Conservation (phyloP, 2,329 filamentous ascomycete genomes). For the Fusarium mexicanum region DNA sequence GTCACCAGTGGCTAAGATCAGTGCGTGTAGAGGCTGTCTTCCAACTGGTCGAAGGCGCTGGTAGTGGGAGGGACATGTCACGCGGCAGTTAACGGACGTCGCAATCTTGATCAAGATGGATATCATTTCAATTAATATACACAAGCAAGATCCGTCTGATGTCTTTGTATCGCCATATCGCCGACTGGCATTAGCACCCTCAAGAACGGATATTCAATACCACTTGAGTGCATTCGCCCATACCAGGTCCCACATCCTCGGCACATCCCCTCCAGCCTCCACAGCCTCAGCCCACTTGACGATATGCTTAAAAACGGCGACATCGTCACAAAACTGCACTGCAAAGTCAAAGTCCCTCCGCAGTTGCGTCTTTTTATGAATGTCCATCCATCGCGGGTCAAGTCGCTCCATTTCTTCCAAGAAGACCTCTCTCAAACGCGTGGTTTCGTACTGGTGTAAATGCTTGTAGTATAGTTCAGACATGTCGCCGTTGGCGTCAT, state of each 20-base stretch:
- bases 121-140: not conserved
- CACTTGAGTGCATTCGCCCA: not conserved
- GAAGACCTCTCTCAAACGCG: slow-evolving; percentile 47
- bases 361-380: slow-evolving; percentile 1
- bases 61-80: rapidly evolving
- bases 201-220: not conserved
- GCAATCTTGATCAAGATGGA: not conserved
- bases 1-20: no score
- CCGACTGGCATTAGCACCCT: not conserved
- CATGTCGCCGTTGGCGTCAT: not conserved
- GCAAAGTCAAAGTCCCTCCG: slow-evolving; percentile 25
- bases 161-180: rapidly evolving
- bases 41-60: not conserved
- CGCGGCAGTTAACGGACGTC: not conserved
- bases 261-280: not conserved
- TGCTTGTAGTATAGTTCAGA: slow-evolving; percentile 50
- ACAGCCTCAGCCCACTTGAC: slow-evolving; percentile 4
- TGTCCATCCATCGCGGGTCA: slow-evolving; percentile 45
- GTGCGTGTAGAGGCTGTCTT: not conserved
- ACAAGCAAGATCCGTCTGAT: not conserved
- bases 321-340: slow-evolving; percentile 7
- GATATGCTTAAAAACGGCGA: not conserved
- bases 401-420: slow-evolving; percentile 44
- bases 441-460: slow-evolving; percentile 52
- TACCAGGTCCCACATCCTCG: not conserved